Evolutionary conservation across 768 basidiomycete species (phyloP), one percentile per base, ranked within the genome.

Genomic region (Gymnopilus junonius): DNA sequence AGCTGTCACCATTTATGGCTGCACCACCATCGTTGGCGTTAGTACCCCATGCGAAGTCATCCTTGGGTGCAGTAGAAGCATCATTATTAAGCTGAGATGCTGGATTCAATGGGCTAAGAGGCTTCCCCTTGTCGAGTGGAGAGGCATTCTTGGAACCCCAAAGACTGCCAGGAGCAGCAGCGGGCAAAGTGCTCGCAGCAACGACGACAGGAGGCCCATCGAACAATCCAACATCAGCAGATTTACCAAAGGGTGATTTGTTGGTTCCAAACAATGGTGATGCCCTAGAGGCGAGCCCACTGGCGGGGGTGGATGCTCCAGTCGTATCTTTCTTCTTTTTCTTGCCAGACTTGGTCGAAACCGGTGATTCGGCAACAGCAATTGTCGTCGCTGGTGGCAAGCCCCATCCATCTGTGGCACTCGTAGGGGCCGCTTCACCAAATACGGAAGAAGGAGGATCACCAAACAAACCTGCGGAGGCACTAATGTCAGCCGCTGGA

Each of bases 61-160:
- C 43, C 32, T 46, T 25, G 3, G 43, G 15, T n/a, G 66, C 55
- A 59, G 55, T 58, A 60, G 61, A 60, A 34, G 46, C n/a, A 45
- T 64, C 60, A 6, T 51, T 62, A 1, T 48, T 51, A 39, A 70
- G 61, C 43, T 74, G 74, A 17, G 73, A 64, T 15, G 75, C 71
- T 21, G 77, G 75, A 53, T 78, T 78, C 43, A 77, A 66, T n/a
- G 77, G 77, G 23, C 77, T 78, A 10, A 75, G 65, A 14, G 65
- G 67, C 51, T 72, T 73, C 23, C 61, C 66, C 35, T 66, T 71
- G 31, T 64, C 68, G 31, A 66, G 62, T 27, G 74, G 72, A 15
- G 74, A 74, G 6, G 69, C 62, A 39, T 60, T 62, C 35, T 74
- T 69, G 23, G 71, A 67, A 17, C 71, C 65, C 72, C 71, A 68